Evolutionary conservation across 2,329 filamentous ascomycete species (phyloP).

Genomic region (Arthrobotrys entomopaga): DNA sequence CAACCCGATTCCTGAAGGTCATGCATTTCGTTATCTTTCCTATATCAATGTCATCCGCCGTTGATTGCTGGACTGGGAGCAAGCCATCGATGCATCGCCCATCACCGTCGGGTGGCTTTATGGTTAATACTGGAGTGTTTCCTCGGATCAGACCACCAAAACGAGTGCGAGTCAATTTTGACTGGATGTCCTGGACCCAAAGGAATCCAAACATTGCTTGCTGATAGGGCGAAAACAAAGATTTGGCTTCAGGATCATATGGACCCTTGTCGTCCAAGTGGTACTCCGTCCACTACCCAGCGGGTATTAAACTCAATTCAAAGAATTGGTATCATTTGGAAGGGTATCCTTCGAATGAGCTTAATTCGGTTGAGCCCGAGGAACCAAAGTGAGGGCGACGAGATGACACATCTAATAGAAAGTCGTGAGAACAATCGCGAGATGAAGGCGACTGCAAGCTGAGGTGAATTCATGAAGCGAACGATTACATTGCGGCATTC

Average conservation of each 20-base stretch:
- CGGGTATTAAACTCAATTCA: constrained; percentile 23
- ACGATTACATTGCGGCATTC: constrained; percentile 32
- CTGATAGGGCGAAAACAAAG: constrained; percentile 36
- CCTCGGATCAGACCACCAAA: constrained; percentile 39
- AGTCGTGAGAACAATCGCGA: constrained; percentile 6
- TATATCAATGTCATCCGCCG: constrained; percentile 13
- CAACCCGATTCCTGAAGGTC: constrained; percentile 10
- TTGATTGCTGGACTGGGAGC: too few species aligned
- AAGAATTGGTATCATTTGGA: constrained; percentile 13
- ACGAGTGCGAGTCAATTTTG: constrained; percentile 3
- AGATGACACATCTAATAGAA: constrained; percentile 29
- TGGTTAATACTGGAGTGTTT: background rate
- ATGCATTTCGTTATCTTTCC: constrained; percentile 29
- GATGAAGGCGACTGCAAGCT: constrained; percentile 24
- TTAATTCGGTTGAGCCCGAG: constrained; percentile 15
- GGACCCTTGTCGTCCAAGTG: constrained; percentile 19
- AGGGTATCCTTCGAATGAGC: background rate
- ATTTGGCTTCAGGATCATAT: constrained; percentile 39
- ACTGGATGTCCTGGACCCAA: constrained; percentile 23
- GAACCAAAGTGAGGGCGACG: constrained; percentile 9
- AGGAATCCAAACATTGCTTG: constrained; percentile 37
- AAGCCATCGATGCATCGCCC: too few species aligned
- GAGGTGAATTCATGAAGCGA: constrained; percentile 5
- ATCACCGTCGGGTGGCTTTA: constrained; percentile 33
- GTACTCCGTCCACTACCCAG: constrained; percentile 18